These are phyloP conservation scores for Sextonia rubra DNA, from an alignment of 164 flowering plant genomes.

Conservation along the genomic window DNA sequence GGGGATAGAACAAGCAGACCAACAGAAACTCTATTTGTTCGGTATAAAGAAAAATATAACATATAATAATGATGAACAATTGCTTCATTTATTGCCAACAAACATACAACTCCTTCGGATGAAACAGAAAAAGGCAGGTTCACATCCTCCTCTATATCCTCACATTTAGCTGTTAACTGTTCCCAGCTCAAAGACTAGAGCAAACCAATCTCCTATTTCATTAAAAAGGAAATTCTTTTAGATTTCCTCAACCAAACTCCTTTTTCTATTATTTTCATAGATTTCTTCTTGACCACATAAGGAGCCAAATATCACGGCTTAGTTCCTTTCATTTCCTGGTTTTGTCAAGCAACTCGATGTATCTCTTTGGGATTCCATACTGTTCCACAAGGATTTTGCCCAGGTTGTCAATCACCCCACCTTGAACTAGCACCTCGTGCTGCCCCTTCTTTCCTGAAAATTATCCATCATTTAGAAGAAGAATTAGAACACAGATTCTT, in stretches of 20 bases:
- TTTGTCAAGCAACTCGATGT: slow-evolving; percentile 89
- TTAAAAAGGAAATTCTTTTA: background rate
- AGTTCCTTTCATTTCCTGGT: slow-evolving; percentile 51
- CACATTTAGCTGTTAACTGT: background rate
- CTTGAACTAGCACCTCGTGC: slow-evolving; percentile 82
- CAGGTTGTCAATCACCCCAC: slow-evolving; percentile 91
- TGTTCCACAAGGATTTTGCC: slow-evolving; percentile 76
- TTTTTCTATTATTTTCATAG: background rate
- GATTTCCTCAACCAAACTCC: background rate
- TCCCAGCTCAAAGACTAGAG: background rate
- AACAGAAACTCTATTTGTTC: too few species aligned
- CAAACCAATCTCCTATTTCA: background rate
- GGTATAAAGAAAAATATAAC: too few species aligned
- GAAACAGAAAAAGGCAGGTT: background rate
- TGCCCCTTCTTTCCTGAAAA: slow-evolving; percentile 82
- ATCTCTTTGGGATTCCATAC: slow-evolving; percentile 80
- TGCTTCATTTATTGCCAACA: background rate
- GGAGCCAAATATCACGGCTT: background rate
- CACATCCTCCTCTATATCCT: background rate
- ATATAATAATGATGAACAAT: too few species aligned
- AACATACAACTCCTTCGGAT: background rate
- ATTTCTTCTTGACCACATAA: too few species aligned
- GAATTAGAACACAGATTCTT: too few species aligned
- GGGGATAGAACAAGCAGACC: too few species aligned
- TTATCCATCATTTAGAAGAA: background rate